Evolutionary conservation across 495 filamentous ascomycete genomes (phyloP).

Genomic region (Penicillium bovifimosum): DNA sequence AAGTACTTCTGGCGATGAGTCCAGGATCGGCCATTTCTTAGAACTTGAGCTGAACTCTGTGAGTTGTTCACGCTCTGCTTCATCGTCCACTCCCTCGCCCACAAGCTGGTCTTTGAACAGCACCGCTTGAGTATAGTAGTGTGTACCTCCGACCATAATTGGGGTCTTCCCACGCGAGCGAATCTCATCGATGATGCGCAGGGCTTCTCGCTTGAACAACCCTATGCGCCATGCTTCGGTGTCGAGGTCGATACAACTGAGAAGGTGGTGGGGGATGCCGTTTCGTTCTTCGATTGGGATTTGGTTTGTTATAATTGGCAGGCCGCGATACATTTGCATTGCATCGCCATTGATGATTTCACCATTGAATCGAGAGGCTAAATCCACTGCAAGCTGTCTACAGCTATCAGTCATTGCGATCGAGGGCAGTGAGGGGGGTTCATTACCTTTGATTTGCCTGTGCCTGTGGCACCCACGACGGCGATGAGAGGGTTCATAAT

Average conservation of each 20-base stretch:
- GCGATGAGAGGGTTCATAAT: conserved; percentile 63
- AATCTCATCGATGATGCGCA: conserved; percentile 69
- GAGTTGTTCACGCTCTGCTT: conserved; percentile 17
- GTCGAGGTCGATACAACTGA: conserved; percentile 66
- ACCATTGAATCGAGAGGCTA: conserved; percentile 79
- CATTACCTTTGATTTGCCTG: conserved; percentile 92
- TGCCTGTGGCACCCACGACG: conserved; percentile 88
- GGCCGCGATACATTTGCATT: conserved; percentile 94
- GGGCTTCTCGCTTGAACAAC: conserved; percentile 63
- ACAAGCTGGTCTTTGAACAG: conserved; percentile 68
- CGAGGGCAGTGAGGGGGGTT: neutral
- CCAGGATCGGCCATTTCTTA: conserved; percentile 62
- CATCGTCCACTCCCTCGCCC: conserved; percentile 26
- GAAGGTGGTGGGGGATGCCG: conserved; percentile 82
- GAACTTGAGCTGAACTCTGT: conserved; percentile 23
- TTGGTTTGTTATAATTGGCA: conserved; percentile 96
- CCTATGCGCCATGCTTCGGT: conserved; percentile 80
- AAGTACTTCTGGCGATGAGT: conserved; percentile 62
- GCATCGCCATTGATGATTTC: conserved; percentile 98
- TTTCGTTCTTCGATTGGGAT: conserved; percentile 67
- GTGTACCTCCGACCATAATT: conserved; percentile 88
- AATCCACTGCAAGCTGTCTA: conserved; percentile 82
- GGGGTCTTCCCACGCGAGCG: conserved; percentile 70
- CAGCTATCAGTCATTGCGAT: conserved; percentile 22
- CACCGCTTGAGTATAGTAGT: conserved; percentile 88